These are phyloP conservation scores for Chalciporus pseudorubinellus DNA, from an alignment of 768 basidiomycete species.

Conservation along the genomic window DNA sequence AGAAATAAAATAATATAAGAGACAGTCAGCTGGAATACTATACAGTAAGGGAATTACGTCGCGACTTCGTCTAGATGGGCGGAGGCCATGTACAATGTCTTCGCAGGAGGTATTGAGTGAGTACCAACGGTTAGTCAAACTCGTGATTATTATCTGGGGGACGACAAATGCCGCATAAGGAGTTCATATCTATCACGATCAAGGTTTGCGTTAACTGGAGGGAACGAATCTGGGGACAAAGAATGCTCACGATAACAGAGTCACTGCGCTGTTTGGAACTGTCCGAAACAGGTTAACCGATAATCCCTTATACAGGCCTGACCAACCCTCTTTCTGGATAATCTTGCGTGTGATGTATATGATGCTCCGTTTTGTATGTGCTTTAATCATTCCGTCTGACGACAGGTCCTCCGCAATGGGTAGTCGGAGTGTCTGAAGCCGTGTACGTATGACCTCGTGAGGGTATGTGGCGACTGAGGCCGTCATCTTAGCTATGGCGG, in stretches of 20 bases:
- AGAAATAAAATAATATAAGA: slow-evolving; percentile 13
- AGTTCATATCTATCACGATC: slow-evolving; percentile 27
- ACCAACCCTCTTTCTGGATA: slow-evolving; percentile 80
- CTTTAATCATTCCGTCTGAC: slow-evolving; percentile 60
- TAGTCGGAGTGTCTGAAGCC: slow-evolving; percentile 81
- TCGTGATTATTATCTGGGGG: slow-evolving; percentile 11
- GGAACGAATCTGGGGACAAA: not conserved
- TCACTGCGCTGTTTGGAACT: slow-evolving; percentile 94
- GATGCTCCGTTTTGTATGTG: slow-evolving; percentile 60
- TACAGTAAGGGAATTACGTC: slow-evolving; percentile 10
- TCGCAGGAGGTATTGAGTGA: slow-evolving; percentile 9
- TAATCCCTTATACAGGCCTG: slow-evolving; percentile 87
- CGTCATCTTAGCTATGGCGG: slow-evolving; percentile 92
- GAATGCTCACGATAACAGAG: slow-evolving; percentile 57
- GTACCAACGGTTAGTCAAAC: not conserved
- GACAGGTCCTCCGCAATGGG: slow-evolving; percentile 59
- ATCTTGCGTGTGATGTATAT: slow-evolving; percentile 72
- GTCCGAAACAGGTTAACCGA: slow-evolving; percentile 94
- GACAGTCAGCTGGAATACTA: slow-evolving; percentile 5
- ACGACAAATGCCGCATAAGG: slow-evolving; percentile 33
- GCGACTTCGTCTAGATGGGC: slow-evolving; percentile 19
- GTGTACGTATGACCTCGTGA: slow-evolving; percentile 98
- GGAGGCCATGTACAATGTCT: not conserved
- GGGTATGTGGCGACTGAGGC: slow-evolving; percentile 96
- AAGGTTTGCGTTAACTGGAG: slow-evolving; percentile 1